A percentile compares a stretch with the other conserved stretches of the same genome.
phyloP scores from a whole-genome alignment of 805 yeast genomes.

The Myxozyma kluyveri region DNA sequence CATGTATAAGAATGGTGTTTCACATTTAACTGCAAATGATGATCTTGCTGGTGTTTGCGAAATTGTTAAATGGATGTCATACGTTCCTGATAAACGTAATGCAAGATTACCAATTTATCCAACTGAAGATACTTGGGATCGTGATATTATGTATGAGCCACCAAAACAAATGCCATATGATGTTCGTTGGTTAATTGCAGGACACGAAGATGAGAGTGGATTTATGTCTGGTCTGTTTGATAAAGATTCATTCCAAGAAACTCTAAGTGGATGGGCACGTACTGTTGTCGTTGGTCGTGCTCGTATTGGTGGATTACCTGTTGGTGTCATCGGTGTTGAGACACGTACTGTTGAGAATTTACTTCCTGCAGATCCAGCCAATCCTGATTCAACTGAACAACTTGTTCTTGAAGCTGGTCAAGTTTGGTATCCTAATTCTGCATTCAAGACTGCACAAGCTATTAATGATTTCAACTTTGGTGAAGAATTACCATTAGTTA shows the following conservation, averaged over 20 bases:
- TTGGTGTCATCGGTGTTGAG: conserved; percentile 97
- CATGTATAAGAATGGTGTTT: conserved; percentile 97
- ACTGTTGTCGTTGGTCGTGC: conserved; percentile 99
- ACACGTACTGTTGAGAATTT: conserved; percentile 85
- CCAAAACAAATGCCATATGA: conserved; percentile 71
- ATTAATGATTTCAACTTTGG: conserved; percentile 96
- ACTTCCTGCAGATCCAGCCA: conserved; percentile 97
- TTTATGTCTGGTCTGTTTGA: conserved; percentile 90
- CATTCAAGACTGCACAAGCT: conserved; percentile 98
- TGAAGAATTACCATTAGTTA: conserved; percentile 96
- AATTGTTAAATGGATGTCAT: conserved; percentile 93
- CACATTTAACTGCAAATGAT: conserved; percentile 94
- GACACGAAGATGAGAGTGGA: conserved; percentile 58
- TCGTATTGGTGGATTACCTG: conserved; percentile 96
- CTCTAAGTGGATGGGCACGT: conserved; percentile 96
- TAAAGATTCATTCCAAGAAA: conserved; percentile 89
- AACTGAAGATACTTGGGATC: conserved; percentile 82
- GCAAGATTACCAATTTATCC: conserved; percentile 88
- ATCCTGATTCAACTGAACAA: conserved; percentile 87
- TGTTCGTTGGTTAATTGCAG: conserved; percentile 92
- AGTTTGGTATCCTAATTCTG: conserved; percentile 99
- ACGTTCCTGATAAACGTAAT: conserved; percentile 85
- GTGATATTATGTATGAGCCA: conserved; percentile 83
- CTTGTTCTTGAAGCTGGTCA: conserved; percentile 95
- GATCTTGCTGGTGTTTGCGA: conserved; percentile 95